These are phyloP conservation scores for Lecanicillium sp. DNA, from an alignment of 2,329 filamentous ascomycete genomes.

Conservation along the genomic window DNA sequence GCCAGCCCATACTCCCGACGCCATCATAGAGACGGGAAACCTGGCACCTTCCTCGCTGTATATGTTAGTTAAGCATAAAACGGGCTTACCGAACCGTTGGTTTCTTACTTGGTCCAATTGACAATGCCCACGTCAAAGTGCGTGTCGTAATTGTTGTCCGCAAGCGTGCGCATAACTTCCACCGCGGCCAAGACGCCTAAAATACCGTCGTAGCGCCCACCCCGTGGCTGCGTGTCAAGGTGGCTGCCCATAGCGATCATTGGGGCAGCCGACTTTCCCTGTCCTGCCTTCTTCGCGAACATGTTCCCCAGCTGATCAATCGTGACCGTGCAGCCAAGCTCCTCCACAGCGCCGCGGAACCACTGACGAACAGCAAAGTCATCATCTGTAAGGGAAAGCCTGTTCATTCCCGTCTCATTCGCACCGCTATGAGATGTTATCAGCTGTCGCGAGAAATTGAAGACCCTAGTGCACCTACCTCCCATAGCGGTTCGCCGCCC, in stretches of 20 bases:
- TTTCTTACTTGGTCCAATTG: constrained; percentile 69
- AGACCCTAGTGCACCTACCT: constrained; percentile 18
- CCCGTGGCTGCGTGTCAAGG: constrained; percentile 57
- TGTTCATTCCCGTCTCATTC: constrained; percentile 70
- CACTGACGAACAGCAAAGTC: constrained; percentile 73
- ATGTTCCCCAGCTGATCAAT: constrained; percentile 76
- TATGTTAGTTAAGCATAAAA: too few relatives aligned
- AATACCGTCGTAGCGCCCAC: constrained; percentile 70
- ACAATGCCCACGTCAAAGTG: constrained; percentile 67
- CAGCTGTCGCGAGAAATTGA: constrained; percentile 15
- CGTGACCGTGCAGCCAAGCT: constrained; percentile 60
- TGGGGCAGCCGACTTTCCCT: constrained; percentile 48
- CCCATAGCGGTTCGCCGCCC: constrained; percentile 24
- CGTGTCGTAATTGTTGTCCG: constrained; percentile 60
- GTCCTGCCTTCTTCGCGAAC: constrained; percentile 65
- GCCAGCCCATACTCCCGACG: constrained; percentile 72
- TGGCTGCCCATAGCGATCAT: constrained; percentile 65
- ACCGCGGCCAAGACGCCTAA: constrained; percentile 67
- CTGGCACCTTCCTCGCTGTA: constrained; percentile 71
- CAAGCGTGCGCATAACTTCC: constrained; percentile 62
- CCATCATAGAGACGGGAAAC: constrained; percentile 71
- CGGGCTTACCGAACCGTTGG: too few relatives aligned
- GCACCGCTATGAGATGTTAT: constrained; percentile 7
- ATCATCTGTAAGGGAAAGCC: constrained; percentile 66
- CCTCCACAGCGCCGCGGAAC: constrained; percentile 61